Evolutionary conservation across 2,329 filamentous ascomycete species (phyloP).

Genomic region (Arthroderma sp.): DNA sequence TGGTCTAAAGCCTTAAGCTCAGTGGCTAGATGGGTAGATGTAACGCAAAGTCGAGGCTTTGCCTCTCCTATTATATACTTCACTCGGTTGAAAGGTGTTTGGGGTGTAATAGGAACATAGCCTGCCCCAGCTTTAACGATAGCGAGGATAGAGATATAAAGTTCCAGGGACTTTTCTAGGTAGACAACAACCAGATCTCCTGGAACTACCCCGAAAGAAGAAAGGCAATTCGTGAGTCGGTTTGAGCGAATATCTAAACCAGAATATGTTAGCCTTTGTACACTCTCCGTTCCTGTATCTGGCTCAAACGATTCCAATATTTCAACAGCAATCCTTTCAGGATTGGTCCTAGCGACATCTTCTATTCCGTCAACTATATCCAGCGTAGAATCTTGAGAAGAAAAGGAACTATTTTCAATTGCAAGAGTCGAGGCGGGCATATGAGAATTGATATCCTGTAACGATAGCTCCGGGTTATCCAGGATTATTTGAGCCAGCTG

Average conservation of each 20-base stretch:
- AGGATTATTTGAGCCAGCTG: conserved; percentile 36
- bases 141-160: conserved; percentile 65
- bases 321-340: conserved; percentile 48
- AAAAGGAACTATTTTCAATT: conserved; percentile 33
- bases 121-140: conserved; percentile 61
- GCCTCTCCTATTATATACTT: conserved; percentile 50
- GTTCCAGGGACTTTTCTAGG: conserved; percentile 60
- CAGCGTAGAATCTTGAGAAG: conserved; percentile 21
- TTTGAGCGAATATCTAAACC: conserved; percentile 54
- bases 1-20: background rate
- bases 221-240: conserved; percentile 45
- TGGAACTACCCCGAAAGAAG: conserved; percentile 31
- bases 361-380: conserved; percentile 46
- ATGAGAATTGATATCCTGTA: conserved; percentile 19
- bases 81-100: conserved; percentile 51
- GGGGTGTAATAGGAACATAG: conserved; percentile 66
- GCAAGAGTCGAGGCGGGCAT: conserved; percentile 33
- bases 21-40: conserved; percentile 9
- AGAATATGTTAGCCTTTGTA: conserved; percentile 45
- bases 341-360: conserved; percentile 32
- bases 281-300: conserved; percentile 16
- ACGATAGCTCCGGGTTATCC: conserved; percentile 18
- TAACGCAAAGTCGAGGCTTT: conserved; percentile 36
- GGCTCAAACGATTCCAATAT: conserved; percentile 43
- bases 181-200: conserved; percentile 56